Base-by-base conservation (phyloP, 768 basidiomycete genomes). In the Podaxis sp. region DNA sequence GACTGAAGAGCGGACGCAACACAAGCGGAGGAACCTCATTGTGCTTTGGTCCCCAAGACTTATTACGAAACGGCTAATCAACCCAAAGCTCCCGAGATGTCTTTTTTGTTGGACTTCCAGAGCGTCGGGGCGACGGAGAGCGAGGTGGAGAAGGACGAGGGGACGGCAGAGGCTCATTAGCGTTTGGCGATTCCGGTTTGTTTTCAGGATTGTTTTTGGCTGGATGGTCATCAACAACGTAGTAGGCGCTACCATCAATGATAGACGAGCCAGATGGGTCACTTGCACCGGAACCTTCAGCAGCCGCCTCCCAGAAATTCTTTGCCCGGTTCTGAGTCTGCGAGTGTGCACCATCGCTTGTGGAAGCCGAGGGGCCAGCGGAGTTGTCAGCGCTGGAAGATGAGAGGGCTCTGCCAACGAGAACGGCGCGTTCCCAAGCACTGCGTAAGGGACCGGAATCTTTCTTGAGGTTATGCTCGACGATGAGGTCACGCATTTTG, bases 401-500 rank as follows among this genome's bases (percentile, higher is more conserved):
- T 49, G 12, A 3, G 1, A 70, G 66, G 7, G 68, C 28, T 66
- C 54, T 67, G 62, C 48, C 68, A 51, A 51, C 15, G 5, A 22
- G 33, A 2, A 84, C 66, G 0, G 81, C 82, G 1, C 66, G 74
- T 58, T 85, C 79, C 84, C 85, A 87, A 10, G 78, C 81, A 40
- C 72, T 81, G 67, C 75, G 74, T 58, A 89, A 75, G n/a, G 87
- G 87, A 13, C 85, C 87, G 1, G 69, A 73, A 17, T 83, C 82
- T 44, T 87, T 79, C 73, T 80, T 84, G 44, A 92, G 73, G 67
- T 82, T 84, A 36, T 77, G 76, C 74, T 91, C 90, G 2, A 91
- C 79, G 52, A 90, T 74, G 68, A 90, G 78, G 41, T 84, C 78
- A 71, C 87, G 83, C 80, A 92, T 87, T 73, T 89, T 88, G 17